Conservation (phyloP, 768 basidiomycete species). For the Boletus rubropictus region DNA sequence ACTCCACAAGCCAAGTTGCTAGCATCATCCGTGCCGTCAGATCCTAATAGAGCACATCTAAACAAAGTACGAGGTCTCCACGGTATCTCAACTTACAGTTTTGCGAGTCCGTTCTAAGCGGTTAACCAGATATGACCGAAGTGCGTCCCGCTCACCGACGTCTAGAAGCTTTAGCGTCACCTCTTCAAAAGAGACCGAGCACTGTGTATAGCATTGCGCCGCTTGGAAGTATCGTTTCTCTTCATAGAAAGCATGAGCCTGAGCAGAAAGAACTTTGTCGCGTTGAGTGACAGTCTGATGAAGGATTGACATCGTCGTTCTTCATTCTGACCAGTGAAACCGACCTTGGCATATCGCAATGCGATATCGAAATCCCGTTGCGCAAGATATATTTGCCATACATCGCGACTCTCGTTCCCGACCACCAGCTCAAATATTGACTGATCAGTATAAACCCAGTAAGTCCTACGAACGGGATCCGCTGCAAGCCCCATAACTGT, state of each 20-base stretch:
- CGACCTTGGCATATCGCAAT: slow-evolving; percentile 74
- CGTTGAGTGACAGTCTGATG: slow-evolving; percentile 82
- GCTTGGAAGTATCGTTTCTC: slow-evolving; percentile 84
- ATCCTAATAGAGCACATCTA: slow-evolving; percentile 48
- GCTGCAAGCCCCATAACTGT: slow-evolving; percentile 66
- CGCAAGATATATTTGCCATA: slow-evolving; percentile 88
- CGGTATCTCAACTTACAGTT: slow-evolving; percentile 45
- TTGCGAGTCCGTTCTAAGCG: slow-evolving; percentile 81
- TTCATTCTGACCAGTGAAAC: slow-evolving; percentile 9
- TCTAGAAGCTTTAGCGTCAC: slow-evolving; percentile 89
- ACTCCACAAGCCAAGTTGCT: slow-evolving; percentile 97
- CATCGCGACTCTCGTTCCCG: slow-evolving; percentile 84
- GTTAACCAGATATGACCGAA: slow-evolving; percentile 85
- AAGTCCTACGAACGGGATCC: slow-evolving; percentile 85
- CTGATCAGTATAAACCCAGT: slow-evolving; percentile 89
- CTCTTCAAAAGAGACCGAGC: slow-evolving; percentile 83
- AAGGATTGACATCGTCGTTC: slow-evolving; percentile 1
- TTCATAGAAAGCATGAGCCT: slow-evolving; percentile 75
- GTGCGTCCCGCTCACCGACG: slow-evolving; percentile 80
- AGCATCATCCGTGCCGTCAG: slow-evolving; percentile 94
- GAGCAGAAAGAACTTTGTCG: slow-evolving; percentile 75
- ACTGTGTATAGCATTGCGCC: slow-evolving; percentile 88
- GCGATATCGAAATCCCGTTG: slow-evolving; percentile 75
- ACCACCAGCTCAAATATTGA: slow-evolving; percentile 85
- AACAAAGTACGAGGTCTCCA: neutral